Conservation (phyloP, 148 eudicot genomes). For the Agrostemma githago region DNA sequence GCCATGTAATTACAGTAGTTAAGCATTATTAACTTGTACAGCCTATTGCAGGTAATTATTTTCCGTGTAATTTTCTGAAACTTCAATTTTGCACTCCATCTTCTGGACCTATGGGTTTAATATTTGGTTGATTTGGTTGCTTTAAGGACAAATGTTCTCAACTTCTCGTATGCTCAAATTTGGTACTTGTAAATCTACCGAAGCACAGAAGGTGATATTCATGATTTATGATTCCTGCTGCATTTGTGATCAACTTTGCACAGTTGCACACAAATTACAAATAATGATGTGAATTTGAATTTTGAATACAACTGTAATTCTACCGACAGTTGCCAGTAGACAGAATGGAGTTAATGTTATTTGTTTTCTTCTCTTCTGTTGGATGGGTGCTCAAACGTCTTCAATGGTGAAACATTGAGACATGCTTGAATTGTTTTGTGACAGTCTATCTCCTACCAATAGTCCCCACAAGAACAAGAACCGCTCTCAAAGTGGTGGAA, state of each 20-base stretch:
- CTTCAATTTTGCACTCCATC: background rate
- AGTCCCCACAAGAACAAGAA: conserved; percentile 84
- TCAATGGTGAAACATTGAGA: background rate
- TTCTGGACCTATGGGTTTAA: background rate
- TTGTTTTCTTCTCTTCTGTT: background rate
- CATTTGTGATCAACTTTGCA: background rate
- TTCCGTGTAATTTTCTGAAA: background rate
- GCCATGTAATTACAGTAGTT: conserved; percentile 22
- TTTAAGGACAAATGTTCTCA: background rate
- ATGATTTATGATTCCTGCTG: background rate
- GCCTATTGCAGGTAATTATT: conserved; percentile 10
- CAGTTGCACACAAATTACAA: background rate
- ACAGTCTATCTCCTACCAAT: conserved; percentile 43
- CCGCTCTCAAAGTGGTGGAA: conserved; percentile 82
- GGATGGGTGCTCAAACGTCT: too few relatives aligned
- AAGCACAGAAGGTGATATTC: background rate
- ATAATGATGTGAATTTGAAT: background rate
- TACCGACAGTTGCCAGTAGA: background rate
- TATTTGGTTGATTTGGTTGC: background rate
- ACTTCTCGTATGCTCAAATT: background rate
- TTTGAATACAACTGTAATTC: background rate
- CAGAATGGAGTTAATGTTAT: background rate
- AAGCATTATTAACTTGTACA: conserved; percentile 24
- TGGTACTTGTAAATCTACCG: background rate
- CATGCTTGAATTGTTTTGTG: background rate